phyloP scores from a whole-genome alignment of 2,329 filamentous ascomycete genomes.

The Diaporthe ilicicola region DNA sequence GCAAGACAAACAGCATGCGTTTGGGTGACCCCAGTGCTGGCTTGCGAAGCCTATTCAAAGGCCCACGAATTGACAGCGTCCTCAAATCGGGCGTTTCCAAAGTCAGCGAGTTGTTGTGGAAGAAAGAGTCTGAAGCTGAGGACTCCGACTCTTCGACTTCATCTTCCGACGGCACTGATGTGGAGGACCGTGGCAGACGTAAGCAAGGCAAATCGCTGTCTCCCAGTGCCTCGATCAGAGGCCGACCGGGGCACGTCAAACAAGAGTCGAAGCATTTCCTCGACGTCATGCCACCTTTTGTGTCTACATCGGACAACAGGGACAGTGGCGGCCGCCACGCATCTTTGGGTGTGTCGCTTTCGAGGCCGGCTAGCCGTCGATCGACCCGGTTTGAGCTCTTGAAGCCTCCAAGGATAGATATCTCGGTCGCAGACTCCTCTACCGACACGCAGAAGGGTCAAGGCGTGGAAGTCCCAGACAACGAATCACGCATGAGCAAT shows the following conservation, averaged over 20 bases:
- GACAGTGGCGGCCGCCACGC: slow-evolving; percentile 35
- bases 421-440: slow-evolving; percentile 48
- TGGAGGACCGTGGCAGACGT: slow-evolving; percentile 51
- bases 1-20: slow-evolving; percentile 59
- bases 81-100: slow-evolving; percentile 68
- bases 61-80: slow-evolving; percentile 76
- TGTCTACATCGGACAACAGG: slow-evolving; percentile 44
- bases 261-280: slow-evolving; percentile 55
- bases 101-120: slow-evolving; percentile 66
- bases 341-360: slow-evolving; percentile 35
- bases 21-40: slow-evolving; percentile 58
- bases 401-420: slow-evolving; percentile 59
- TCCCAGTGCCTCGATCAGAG: slow-evolving; percentile 45
- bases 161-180: slow-evolving; percentile 60
- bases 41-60: slow-evolving; percentile 80
- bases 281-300: slow-evolving; percentile 62
- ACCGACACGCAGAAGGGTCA: slow-evolving; percentile 34
- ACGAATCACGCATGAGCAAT: slow-evolving; percentile 46
- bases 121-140: slow-evolving; percentile 52
- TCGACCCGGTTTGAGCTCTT: slow-evolving; percentile 57
- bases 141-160: slow-evolving; percentile 49
- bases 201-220: slow-evolving; percentile 37
- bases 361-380: slow-evolving; percentile 48
- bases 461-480: slow-evolving; percentile 49
- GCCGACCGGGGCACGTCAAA: slow-evolving; percentile 43